Conservation (phyloP, 2,329 filamentous ascomycete species). For the Fusarium sp. region DNA sequence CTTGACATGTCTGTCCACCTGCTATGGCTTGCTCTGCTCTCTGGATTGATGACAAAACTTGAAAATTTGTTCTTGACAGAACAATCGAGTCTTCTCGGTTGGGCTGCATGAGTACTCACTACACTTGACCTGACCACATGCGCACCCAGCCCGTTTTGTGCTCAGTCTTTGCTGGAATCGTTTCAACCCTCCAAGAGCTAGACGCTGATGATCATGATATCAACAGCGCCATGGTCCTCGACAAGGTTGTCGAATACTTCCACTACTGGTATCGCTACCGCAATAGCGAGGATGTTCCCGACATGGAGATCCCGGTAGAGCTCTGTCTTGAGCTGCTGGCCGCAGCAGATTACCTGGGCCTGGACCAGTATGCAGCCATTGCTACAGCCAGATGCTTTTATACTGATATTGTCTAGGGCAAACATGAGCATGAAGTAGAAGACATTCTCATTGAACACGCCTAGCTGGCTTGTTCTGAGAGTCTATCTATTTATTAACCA, state of each 20-base stretch:
- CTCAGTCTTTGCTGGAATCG: slow-evolving; percentile 21
- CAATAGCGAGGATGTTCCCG: slow-evolving; percentile 75
- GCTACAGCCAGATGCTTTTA: slow-evolving; percentile 32
- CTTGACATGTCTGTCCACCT: neutral
- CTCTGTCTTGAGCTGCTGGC: slow-evolving; percentile 80
- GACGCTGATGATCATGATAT: slow-evolving; percentile 40
- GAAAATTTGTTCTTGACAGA: slow-evolving; percentile 60
- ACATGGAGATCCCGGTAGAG: slow-evolving; percentile 83
- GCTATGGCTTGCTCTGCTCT: slow-evolving; percentile 5
- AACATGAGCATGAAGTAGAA: slow-evolving; percentile 52
- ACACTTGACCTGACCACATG: slow-evolving; percentile 70
- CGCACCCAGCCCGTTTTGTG: slow-evolving; percentile 23
- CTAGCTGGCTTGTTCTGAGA: neutral
- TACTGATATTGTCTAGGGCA: slow-evolving; percentile 48
- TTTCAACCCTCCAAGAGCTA: slow-evolving; percentile 19
- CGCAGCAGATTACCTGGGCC: slow-evolving; percentile 78
- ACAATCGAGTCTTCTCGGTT: slow-evolving; percentile 44
- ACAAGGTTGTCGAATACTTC: slow-evolving; percentile 85
- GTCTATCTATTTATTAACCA: neutral
- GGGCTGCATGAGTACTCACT: slow-evolving; percentile 63
- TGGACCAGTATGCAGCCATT: slow-evolving; percentile 61
- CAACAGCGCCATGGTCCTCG: slow-evolving; percentile 73
- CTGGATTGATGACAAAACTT: slow-evolving; percentile 51
- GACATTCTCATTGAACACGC: neutral
- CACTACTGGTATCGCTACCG: slow-evolving; percentile 82